Evolutionary conservation across 306 rosid genomes (phyloP), one percentile per base, ranked within the genome.

Genomic region (Citrullus colocynthis): DNA sequence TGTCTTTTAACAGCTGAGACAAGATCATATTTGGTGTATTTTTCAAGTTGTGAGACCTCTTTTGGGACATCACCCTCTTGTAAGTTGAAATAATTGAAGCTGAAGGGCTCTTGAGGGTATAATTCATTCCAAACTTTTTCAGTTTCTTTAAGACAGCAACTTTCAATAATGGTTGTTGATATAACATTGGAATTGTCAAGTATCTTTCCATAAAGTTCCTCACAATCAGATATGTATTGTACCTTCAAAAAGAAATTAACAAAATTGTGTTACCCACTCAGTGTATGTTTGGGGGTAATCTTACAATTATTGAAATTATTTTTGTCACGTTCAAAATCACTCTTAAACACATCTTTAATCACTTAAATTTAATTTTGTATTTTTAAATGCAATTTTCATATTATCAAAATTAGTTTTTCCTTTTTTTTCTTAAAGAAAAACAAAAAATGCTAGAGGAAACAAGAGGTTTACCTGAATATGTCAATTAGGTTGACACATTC

Each of bases 1-100:
- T 95, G 97, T 82, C 97, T 90, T 87, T 84, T 90, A 79, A 83
- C 93, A 74, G 97, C 95, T 12, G 93, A 85, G 84, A 89, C 83
- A 77, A 92, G 84, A 89, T 95, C 93, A 88, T 95, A 95, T 75
- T 88, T 88, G 80, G 93, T 88, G 86, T 81, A 81, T 57, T 89
- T 95, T 78, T 80, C 88, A 78, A 88, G 87, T 45, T 39, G 61
- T 54, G 79, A 74, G 59, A 56, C 65, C 78, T 36, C 39, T 36
- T 36, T 36, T 36, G 39, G 39, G 39, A 36, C 39, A 36, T 36
- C 39, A 36, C 4, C 39, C 6, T 36, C 39, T 36, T 36, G 39
- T 5, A 5, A 36, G 45, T 85, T 84, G 69, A 86, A 78, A 84
- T 85, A 78, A 83, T 85, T 84, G 64, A 86, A 78, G 84, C 78